Percentiles rank a stretch among this genome's conserved stretches.
These are phyloP conservation scores for Trapa bicornis DNA, from an alignment of 345 rosid species.

Conservation along the genomic window DNA sequence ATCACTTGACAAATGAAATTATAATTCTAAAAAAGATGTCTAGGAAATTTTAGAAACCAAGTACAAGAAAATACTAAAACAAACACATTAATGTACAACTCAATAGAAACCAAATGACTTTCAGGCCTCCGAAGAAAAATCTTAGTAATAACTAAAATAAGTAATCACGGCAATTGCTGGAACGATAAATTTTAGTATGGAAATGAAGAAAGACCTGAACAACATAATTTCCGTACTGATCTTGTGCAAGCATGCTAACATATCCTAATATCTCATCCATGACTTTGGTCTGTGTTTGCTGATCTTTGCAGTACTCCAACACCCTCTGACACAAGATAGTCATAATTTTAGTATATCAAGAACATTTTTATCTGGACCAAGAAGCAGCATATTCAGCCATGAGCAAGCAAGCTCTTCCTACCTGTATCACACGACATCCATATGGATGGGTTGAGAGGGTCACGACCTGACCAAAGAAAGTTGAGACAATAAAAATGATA, in stretches of 20 bases:
- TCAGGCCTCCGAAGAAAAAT: neutral
- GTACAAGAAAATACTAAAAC: neutral
- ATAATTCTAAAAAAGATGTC: neutral
- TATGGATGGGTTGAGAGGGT: conserved; percentile 53
- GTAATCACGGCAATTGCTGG: neutral
- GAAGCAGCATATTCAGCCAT: neutral
- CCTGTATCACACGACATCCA: conserved; percentile 67
- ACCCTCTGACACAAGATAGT: conserved; percentile 31
- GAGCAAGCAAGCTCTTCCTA: neutral
- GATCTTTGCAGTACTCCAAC: conserved; percentile 46
- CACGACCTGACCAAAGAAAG: conserved; percentile 45
- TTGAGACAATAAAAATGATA: conserved; percentile 33
- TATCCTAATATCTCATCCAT: conserved; percentile 53
- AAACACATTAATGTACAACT: neutral
- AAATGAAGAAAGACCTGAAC: conserved; percentile 30
- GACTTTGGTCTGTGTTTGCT: conserved; percentile 33
- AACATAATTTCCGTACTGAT: conserved; percentile 63
- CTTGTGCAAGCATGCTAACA: conserved; percentile 53
- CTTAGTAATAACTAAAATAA: neutral
- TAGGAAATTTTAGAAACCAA: neutral
- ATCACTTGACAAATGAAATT: too few relatives aligned
- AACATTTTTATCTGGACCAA: neutral
- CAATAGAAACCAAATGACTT: too few relatives aligned
- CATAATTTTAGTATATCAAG: neutral
- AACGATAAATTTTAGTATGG: neutral